Conservation (phyloP, 768 basidiomycete species). For the Trametopsis cervina region DNA sequence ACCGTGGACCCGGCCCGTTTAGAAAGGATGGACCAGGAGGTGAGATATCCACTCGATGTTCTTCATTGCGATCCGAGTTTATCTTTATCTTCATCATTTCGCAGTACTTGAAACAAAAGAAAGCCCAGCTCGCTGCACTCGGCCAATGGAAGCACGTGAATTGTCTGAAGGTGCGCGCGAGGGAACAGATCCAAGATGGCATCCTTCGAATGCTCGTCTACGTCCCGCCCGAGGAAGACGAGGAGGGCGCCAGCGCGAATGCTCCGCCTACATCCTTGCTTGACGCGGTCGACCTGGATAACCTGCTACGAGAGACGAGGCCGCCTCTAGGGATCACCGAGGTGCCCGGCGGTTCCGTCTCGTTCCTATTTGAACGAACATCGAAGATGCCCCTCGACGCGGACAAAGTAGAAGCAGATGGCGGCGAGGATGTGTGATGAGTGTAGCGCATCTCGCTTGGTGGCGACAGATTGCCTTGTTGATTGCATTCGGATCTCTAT, state of each 20-base stretch:
- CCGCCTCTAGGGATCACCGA: constrained; percentile 36
- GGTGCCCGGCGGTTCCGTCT: constrained; percentile 60
- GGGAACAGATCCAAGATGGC: constrained; percentile 54
- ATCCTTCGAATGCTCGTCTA: constrained; percentile 49
- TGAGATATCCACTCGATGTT: constrained; percentile 20
- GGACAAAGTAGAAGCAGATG: too few relatives aligned
- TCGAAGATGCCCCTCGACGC: constrained; percentile 23
- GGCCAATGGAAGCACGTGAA: constrained; percentile 84
- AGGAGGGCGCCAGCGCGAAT: constrained; percentile 4
- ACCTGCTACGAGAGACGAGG: constrained; percentile 30
- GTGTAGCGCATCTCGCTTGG: neutral
- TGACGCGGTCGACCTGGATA: constrained; percentile 42
- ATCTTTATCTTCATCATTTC: constrained; percentile 5
- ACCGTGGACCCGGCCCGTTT: constrained; percentile 42
- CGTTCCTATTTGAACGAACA: constrained; percentile 68
- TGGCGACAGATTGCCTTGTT: too few relatives aligned
- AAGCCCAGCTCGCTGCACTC: constrained; percentile 59
- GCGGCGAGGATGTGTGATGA: neutral
- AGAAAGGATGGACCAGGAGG: constrained; percentile 46
- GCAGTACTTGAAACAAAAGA: constrained; percentile 65
- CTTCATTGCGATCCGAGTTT: constrained; percentile 8
- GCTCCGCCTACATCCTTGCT: constrained; percentile 29
- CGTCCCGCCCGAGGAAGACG: constrained; percentile 9
- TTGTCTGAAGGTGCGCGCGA: constrained; percentile 43
- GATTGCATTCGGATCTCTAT: too few relatives aligned